Percentiles rank a stretch among this genome's conserved stretches.
These are phyloP conservation scores for Orychophragmus violaceus DNA, from an alignment of 345 rosid genomes.

Conservation along the genomic window DNA sequence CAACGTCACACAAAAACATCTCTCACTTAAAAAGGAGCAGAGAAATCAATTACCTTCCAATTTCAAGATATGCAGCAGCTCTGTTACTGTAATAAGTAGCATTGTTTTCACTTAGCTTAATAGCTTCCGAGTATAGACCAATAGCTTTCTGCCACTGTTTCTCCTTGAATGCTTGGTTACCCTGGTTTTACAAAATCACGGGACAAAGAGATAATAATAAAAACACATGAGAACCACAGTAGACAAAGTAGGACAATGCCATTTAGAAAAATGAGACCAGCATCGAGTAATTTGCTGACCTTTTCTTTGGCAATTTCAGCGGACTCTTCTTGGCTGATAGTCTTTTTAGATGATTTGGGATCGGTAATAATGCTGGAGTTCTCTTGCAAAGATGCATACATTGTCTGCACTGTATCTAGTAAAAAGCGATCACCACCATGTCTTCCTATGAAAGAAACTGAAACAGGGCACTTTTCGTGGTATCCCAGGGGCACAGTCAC, in stretches of 20 bases:
- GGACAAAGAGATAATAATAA: not conserved
- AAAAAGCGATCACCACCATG: constrained; percentile 89
- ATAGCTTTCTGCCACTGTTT: constrained; percentile 83
- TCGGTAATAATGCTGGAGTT: constrained; percentile 43
- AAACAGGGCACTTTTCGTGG: constrained; percentile 66
- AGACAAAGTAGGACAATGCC: not conserved
- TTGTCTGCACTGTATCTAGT: constrained; percentile 62
- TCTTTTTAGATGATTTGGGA: constrained; percentile 38
- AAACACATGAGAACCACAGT: not conserved
- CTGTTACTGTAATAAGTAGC: constrained; percentile 94
- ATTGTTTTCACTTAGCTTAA: constrained; percentile 63
- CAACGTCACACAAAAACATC: not conserved
- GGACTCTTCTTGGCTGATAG: constrained; percentile 41
- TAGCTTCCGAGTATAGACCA: constrained; percentile 77
- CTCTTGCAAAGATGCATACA: constrained; percentile 69
- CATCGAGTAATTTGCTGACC: constrained; percentile 37
- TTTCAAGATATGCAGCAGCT: constrained; percentile 92
- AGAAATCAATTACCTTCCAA: constrained; percentile 48
- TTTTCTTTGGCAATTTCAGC: constrained; percentile 94
- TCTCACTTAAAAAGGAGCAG: not conserved
- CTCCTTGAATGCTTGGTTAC: constrained; percentile 91
- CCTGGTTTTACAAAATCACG: constrained; percentile 37
- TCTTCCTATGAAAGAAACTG: constrained; percentile 76
- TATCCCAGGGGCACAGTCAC: constrained; percentile 68
- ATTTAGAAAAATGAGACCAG: not conserved